These are phyloP conservation scores for Pythium graminicola DNA, from an alignment of 352 stramenopile species.

Conservation along the genomic window DNA sequence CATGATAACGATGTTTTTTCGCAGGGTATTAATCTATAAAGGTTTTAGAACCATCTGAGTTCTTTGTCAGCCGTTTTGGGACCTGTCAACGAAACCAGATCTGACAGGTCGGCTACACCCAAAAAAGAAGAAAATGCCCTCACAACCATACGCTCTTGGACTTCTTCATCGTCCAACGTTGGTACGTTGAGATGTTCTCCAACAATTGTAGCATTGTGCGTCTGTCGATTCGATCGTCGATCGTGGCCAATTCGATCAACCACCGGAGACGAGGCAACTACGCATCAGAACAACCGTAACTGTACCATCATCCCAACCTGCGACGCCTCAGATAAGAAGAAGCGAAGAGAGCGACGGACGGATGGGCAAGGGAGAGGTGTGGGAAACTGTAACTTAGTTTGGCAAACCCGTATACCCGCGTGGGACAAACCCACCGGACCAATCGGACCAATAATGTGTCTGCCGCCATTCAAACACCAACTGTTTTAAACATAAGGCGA, in stretches of 20 bases:
- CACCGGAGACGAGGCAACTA: conserved; percentile 14
- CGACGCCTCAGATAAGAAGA: background rate
- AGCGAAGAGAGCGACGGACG: background rate
- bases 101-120: conserved; percentile 1
- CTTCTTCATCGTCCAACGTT: background rate
- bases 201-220: conserved; percentile 1
- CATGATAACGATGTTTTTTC: background rate
- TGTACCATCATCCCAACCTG: no score
- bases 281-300: background rate
- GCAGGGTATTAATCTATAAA: conserved; percentile 12
- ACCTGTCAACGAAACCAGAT: conserved; percentile 14
- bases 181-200: background rate
- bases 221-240: no score
- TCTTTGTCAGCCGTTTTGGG: background rate
- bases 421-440: conserved; percentile 6
- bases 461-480: conserved; percentile 12
- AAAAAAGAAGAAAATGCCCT: background rate
- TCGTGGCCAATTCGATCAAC: no score
- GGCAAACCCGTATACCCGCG: no score
- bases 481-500: conserved; percentile 22
- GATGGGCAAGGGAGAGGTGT: background rate
- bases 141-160: conserved; percentile 8
- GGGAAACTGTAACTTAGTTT: background rate
- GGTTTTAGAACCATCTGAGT: background rate
- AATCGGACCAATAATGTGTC: conserved; percentile 16